Evolutionary conservation across 805 yeast genomes (phyloP).

Genomic region (Candida germanica): DNA sequence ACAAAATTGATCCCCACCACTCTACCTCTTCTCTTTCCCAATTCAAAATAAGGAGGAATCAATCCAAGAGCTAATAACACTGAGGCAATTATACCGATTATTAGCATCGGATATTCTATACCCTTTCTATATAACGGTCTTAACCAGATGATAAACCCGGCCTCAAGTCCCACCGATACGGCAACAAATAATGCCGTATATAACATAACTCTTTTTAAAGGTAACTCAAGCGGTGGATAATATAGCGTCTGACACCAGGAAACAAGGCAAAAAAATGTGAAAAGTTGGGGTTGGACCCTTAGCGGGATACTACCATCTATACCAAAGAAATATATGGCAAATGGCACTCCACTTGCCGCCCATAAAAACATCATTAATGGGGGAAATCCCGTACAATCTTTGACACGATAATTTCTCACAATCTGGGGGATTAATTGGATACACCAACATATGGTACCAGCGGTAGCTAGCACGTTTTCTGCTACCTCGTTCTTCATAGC

Average conservation of each 20-base stretch:
- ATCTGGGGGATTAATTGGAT: conserved; percentile 87
- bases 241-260: conserved; percentile 61
- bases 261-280: conserved; percentile 63
- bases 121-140: conserved; percentile 48
- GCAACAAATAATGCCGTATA: conserved; percentile 37
- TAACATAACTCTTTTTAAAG: conserved; percentile 31
- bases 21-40: conserved; percentile 72
- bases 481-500: conserved; percentile 38
- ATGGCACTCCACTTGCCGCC: conserved; percentile 75
- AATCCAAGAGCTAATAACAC: conserved; percentile 73
- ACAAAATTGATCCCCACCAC: conserved; percentile 88
- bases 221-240: conserved; percentile 63
- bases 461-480: conserved; percentile 75
- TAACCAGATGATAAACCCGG: conserved; percentile 70
- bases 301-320: conserved; percentile 72
- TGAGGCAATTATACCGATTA: conserved; percentile 80
- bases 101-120: conserved; percentile 73
- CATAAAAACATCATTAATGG: conserved; percentile 85
- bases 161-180: conserved; percentile 57
- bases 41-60: conserved; percentile 85
- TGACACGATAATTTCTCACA: conserved; percentile 64
- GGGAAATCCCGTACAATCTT: conserved; percentile 84
- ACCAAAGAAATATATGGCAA: conserved; percentile 77
- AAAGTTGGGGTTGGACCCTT: conserved; percentile 83
- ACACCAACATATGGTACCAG: conserved; percentile 93